These are phyloP conservation scores for Domatiomyces catenatus DNA, from an alignment of 2,329 filamentous ascomycete species.

Conservation along the genomic window DNA sequence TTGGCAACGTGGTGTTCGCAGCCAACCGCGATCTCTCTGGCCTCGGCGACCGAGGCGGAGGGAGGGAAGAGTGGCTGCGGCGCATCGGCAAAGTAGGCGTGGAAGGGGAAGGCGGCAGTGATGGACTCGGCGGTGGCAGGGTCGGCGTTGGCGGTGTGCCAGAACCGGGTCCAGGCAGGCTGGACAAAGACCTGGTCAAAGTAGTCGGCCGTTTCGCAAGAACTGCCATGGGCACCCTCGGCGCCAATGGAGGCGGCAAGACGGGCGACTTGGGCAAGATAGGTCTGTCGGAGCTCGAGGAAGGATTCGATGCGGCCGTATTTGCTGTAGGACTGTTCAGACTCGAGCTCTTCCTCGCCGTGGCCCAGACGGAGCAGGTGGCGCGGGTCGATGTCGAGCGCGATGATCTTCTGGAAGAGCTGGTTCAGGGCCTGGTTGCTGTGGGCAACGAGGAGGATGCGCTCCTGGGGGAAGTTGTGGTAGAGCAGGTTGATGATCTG, in stretches of 20 bases:
- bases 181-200: conserved; percentile 86
- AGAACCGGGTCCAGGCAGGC: conserved; percentile 78
- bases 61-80: conserved; percentile 62
- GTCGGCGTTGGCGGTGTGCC: conserved; percentile 44
- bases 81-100: conserved; percentile 70
- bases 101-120: conserved; percentile 67
- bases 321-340: conserved; percentile 79
- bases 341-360: conserved; percentile 84
- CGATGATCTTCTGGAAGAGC: conserved; percentile 94
- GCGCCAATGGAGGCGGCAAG: conserved; percentile 72
- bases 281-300: conserved; percentile 66
- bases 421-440: conserved; percentile 98
- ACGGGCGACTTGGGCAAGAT: conserved; percentile 70
- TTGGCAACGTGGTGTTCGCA: conserved; percentile 80
- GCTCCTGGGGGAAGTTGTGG: conserved; percentile 87
- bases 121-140: conserved; percentile 47
- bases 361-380: conserved; percentile 86
- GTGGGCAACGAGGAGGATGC: conserved; percentile 83
- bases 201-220: conserved; percentile 91
- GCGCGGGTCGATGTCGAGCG: conserved; percentile 84
- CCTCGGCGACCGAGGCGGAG: conserved; percentile 47
- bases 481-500: conserved; percentile 99
- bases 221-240: conserved; percentile 86
- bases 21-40: conserved; percentile 62
- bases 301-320: conserved; percentile 90